These are phyloP conservation scores for Apiospora koreana DNA, from an alignment of 2,329 filamentous ascomycete genomes.

Conservation along the genomic window DNA sequence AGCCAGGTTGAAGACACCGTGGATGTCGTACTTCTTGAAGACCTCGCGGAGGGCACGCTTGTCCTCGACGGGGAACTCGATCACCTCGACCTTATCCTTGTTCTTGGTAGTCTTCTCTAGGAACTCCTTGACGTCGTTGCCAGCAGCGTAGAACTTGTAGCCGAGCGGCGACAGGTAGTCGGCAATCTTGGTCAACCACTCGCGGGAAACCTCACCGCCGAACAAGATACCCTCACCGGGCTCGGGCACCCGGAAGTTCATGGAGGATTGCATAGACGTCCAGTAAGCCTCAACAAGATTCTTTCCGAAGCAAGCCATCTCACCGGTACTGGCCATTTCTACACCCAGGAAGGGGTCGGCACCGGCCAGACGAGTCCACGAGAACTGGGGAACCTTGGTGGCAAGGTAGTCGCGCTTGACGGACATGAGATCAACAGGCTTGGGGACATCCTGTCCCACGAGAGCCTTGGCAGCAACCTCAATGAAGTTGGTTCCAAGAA, in stretches of 20 bases:
- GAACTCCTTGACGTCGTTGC: conserved; percentile 77
- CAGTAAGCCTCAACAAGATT: conserved; percentile 96
- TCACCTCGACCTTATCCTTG: conserved; percentile 76
- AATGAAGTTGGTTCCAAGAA: conserved; percentile 95
- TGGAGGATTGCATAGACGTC: conserved; percentile 91
- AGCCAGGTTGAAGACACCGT: conserved; percentile 93
- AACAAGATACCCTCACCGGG: conserved; percentile 94
- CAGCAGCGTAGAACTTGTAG: conserved; percentile 92
- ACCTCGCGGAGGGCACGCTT: conserved; percentile 94
- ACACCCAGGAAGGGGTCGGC: conserved; percentile 97
- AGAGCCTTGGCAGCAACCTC: conserved; percentile 93
- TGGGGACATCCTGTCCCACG: conserved; percentile 80
- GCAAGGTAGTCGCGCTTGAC: conserved; percentile 89
- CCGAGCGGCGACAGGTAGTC: conserved; percentile 86
- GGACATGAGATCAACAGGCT: conserved; percentile 85
- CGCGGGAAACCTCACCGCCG: conserved; percentile 76
- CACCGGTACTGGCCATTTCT: conserved; percentile 95
- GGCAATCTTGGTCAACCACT: conserved; percentile 76
- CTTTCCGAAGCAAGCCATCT: conserved; percentile 99
- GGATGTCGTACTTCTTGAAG: conserved; percentile 95
- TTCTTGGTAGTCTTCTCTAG: conserved; percentile 72
- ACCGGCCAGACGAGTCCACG: conserved; percentile 95
- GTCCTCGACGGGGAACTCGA: conserved; percentile 95
- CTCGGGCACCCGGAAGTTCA: conserved; percentile 98
- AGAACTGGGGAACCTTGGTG: conserved; percentile 98